phyloP scores from a whole-genome alignment of 148 eudicot genomes.

The Pouteria glomerata region DNA sequence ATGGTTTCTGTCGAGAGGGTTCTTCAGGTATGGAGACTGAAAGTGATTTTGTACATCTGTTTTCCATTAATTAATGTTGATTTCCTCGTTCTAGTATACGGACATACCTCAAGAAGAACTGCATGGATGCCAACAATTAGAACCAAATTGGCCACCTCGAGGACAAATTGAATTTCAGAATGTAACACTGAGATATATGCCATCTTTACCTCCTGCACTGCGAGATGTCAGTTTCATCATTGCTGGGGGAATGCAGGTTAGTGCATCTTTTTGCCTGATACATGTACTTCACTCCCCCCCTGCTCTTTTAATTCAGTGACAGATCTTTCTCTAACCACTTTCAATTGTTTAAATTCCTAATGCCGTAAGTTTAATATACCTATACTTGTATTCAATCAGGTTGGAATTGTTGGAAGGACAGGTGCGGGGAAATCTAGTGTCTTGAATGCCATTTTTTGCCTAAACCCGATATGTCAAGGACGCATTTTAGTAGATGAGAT shows the following conservation, averaged over 20 bases:
- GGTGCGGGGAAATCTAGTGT: conserved; percentile 99
- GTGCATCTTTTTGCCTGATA: conserved; percentile 8
- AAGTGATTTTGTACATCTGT: background rate
- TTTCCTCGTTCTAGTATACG: conserved; percentile 58
- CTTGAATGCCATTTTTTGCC: conserved; percentile 84
- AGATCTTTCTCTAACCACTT: background rate
- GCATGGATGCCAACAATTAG: conserved; percentile 30
- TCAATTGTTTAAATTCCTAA: background rate
- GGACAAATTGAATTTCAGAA: conserved; percentile 74
- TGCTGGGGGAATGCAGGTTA: conserved; percentile 71
- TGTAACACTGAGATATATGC: conserved; percentile 80
- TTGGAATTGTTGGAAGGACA: conserved; percentile 93
- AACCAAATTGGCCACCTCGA: conserved; percentile 61
- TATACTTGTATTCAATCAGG: conserved; percentile 36
- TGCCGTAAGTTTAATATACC: background rate
- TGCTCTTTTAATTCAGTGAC: background rate
- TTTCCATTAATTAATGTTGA: background rate
- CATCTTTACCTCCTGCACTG: conserved; percentile 79
- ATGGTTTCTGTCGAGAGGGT: conserved; percentile 97
- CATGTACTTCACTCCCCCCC: too few relatives aligned
- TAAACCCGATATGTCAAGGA: conserved; percentile 70
- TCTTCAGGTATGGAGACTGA: conserved; percentile 46
- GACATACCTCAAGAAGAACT: conserved; percentile 76
- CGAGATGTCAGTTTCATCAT: conserved; percentile 58
- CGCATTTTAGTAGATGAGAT: conserved; percentile 62